These are phyloP conservation scores for Sporobolomyces phaffii DNA, from an alignment of 768 basidiomycete genomes.

Conservation along the genomic window DNA sequence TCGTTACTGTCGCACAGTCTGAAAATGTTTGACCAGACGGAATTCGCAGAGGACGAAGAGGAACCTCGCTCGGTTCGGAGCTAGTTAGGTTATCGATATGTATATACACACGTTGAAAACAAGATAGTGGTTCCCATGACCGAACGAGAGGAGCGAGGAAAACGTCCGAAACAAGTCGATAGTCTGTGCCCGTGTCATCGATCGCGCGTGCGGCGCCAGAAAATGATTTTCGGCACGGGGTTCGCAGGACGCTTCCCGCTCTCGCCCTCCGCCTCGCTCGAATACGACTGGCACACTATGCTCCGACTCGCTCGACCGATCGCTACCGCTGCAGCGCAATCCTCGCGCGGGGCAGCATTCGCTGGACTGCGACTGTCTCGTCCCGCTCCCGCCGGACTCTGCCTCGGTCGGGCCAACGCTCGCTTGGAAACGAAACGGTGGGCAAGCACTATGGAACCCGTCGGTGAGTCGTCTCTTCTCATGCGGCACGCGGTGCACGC, in stretches of 20 bases:
- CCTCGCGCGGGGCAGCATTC: neutral
- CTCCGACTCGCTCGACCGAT: constrained; percentile 6
- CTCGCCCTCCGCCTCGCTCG: too few relatives aligned
- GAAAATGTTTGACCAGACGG: constrained; percentile 29
- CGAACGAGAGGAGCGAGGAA: neutral
- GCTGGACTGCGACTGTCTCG: neutral
- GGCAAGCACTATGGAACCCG: constrained; percentile 11
- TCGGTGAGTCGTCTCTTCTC: constrained; percentile 1
- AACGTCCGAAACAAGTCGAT: too few relatives aligned
- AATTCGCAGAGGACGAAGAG: constrained; percentile 27
- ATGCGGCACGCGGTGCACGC: too few relatives aligned
- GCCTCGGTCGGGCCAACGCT: too few relatives aligned
- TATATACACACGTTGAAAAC: too few relatives aligned
- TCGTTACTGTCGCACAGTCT: too few relatives aligned
- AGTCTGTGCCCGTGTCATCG: too few relatives aligned
- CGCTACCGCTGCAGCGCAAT: neutral
- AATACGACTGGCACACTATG: neutral
- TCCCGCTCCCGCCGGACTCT: neutral
- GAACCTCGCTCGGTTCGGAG: neutral
- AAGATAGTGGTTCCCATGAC: too few relatives aligned
- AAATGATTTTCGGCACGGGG: too few relatives aligned
- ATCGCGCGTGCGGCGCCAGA: too few relatives aligned
- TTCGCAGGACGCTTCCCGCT: too few relatives aligned
- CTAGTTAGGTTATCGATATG: neutral
- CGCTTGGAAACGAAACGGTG: too few relatives aligned